These are phyloP conservation scores for Phlebopus sp. DNA, from an alignment of 1,284 basidiomycete genomes.

Conservation along the genomic window DNA sequence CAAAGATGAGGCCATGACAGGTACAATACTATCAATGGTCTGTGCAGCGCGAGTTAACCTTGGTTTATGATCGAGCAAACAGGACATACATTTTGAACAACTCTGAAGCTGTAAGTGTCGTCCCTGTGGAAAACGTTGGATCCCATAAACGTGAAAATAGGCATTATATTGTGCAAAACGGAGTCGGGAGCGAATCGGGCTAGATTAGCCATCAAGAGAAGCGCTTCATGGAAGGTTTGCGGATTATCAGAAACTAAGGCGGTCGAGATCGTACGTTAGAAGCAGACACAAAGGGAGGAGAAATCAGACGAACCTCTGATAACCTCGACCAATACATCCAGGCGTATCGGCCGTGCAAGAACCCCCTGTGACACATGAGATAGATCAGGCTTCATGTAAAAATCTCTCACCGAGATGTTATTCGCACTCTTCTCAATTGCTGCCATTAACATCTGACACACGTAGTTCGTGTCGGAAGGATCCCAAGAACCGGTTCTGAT, in stretches of 20 bases:
- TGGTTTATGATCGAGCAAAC: neutral
- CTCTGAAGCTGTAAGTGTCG: conserved; percentile 92
- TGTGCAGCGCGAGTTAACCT: conserved; percentile 29
- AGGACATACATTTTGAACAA: conserved; percentile 79
- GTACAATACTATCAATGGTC: conserved; percentile 92
- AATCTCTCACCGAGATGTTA: conserved; percentile 51
- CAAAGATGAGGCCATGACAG: conserved; percentile 83
- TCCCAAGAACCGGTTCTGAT: conserved; percentile 44
- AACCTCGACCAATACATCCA: conserved; percentile 85
- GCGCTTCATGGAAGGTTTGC: conserved; percentile 91
- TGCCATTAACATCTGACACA: conserved; percentile 85
- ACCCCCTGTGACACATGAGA: conserved; percentile 35
- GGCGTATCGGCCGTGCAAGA: conserved; percentile 52
- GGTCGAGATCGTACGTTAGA: conserved; percentile 12
- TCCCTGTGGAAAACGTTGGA: conserved; percentile 95
- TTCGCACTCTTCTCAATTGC: conserved; percentile 71
- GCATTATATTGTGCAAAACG: conserved; percentile 95
- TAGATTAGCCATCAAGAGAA: conserved; percentile 86
- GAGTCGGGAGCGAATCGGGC: conserved; percentile 86
- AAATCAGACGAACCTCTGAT: conserved; percentile 63
- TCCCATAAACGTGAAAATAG: conserved; percentile 99
- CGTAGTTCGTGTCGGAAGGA: conserved; percentile 68
- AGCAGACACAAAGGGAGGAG: conserved; percentile 1
- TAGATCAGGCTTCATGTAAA: neutral
- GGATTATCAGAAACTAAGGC: conserved; percentile 80